Evolutionary conservation across 1,284 basidiomycete species (phyloP).

Genomic region (Cystobasidium slooffiae): DNA sequence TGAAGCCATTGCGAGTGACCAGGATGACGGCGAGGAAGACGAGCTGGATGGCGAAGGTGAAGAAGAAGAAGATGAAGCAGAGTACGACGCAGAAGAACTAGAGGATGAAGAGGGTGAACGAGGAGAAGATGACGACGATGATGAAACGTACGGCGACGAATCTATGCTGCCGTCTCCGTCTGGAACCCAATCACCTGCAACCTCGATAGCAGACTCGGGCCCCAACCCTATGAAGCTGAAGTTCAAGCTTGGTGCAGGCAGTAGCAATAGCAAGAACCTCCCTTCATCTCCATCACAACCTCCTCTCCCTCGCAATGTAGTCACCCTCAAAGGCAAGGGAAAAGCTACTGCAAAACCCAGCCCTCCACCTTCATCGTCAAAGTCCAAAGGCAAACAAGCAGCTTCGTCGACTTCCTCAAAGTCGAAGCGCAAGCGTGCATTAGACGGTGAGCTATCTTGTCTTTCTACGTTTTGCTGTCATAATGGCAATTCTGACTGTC

Average conservation of each 20-base stretch:
- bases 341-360: conserved; percentile 25
- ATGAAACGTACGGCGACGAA: conserved; percentile 25
- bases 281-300: conserved; percentile 29
- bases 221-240: conserved; percentile 34
- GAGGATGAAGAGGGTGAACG: conserved; percentile 24
- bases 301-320: conserved; percentile 33
- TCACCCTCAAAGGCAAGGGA: conserved; percentile 30
- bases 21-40: conserved; percentile 29
- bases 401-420: neutral
- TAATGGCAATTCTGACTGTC: neutral
- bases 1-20: conserved; percentile 26
- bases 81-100: conserved; percentile 16
- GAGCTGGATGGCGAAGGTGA: conserved; percentile 19
- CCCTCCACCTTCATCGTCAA: neutral
- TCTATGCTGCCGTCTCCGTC: conserved; percentile 16
- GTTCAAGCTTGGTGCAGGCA: conserved; percentile 28
- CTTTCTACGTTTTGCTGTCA: neutral
- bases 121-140: conserved; percentile 20
- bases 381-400: conserved; percentile 28
- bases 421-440: conserved; percentile 34
- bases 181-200: conserved; percentile 29
- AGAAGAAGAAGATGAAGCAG: conserved; percentile 27
- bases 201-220: conserved; percentile 19
- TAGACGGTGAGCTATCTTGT: conserved; percentile 29
- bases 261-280: conserved; percentile 1